phyloP scores from a whole-genome alignment of 2,329 filamentous ascomycete species.

The Westerdykella aurantiaca region DNA sequence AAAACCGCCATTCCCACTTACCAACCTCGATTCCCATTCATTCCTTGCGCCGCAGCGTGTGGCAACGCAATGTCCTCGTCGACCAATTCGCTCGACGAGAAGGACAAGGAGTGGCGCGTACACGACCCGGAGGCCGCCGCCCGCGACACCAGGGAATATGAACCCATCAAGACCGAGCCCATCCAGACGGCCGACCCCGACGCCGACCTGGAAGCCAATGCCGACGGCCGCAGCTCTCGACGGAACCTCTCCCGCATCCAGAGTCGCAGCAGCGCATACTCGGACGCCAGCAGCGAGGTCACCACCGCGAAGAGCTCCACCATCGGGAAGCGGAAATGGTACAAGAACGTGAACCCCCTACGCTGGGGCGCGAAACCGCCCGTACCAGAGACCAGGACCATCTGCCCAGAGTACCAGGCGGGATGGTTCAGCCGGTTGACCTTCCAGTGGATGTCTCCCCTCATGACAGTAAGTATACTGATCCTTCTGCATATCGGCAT shows the following conservation, averaged over 20 bases:
- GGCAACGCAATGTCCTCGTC: constrained; percentile 8
- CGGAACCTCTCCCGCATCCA: constrained; percentile 23
- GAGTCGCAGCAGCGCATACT: constrained; percentile 23
- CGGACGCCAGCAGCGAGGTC: constrained; percentile 26
- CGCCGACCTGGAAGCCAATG: constrained; percentile 26
- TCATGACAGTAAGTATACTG: constrained; percentile 55
- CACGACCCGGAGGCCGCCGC: constrained; percentile 33
- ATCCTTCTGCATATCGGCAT: not conserved
- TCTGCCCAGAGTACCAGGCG: constrained; percentile 67
- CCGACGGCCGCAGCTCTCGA: constrained; percentile 15
- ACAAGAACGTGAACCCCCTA: constrained; percentile 49
- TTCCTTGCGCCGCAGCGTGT: too few relatives aligned
- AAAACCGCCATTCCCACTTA: too few relatives aligned
- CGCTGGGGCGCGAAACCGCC: constrained; percentile 49
- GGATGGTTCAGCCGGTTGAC: constrained; percentile 68
- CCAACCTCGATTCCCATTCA: too few relatives aligned
- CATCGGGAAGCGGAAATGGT: constrained; percentile 50
- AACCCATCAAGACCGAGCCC: constrained; percentile 39
- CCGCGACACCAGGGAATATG: constrained; percentile 31
- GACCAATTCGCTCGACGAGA: constrained; percentile 19
- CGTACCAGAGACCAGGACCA: constrained; percentile 48
- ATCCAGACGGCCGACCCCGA: constrained; percentile 31
- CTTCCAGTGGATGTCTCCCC: constrained; percentile 84
- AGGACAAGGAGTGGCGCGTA: constrained; percentile 35
- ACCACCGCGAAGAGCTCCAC: constrained; percentile 22